phyloP scores from a whole-genome alignment of 2,329 filamentous ascomycete genomes.

The Pseudogymnoascus sp. region DNA sequence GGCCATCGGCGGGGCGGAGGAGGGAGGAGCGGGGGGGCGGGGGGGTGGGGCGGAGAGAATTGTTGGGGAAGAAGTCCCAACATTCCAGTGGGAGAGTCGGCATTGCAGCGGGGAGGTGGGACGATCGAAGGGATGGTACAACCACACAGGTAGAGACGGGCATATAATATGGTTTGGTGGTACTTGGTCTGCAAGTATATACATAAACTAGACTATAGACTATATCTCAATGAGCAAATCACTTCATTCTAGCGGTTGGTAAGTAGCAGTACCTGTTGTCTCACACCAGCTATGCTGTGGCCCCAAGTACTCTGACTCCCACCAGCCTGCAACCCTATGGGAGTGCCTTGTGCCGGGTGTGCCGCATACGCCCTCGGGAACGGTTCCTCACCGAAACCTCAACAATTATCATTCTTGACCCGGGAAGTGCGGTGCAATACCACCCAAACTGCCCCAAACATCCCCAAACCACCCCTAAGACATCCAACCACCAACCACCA shows the following conservation, averaged over 20 bases:
- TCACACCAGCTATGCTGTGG: not conserved
- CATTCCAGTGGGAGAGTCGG: not conserved
- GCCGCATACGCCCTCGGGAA: not conserved
- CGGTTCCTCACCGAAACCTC: not conserved
- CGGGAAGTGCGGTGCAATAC: not conserved
- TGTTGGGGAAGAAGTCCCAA: constrained; percentile 6
- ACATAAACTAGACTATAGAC: not conserved
- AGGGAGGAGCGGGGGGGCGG: not conserved
- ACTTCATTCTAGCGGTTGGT: not conserved
- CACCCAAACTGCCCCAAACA: not conserved
- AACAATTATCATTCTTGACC: not conserved
- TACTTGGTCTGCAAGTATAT: not conserved
- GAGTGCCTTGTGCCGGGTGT: not conserved
- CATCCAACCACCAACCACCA: too few relatives aligned
- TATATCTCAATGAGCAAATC: not conserved
- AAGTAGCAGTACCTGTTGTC: not conserved
- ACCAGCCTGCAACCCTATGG: not conserved
- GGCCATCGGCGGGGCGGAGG: not conserved
- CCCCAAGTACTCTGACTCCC: not conserved
- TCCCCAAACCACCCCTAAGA: too few relatives aligned
- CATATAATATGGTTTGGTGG: too few relatives aligned
- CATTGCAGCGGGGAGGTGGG: constrained; percentile 1
- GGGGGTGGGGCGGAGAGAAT: not conserved
- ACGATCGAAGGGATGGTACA: not conserved
- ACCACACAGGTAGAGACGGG: not conserved